These are phyloP conservation scores for Friedmanniomyces simplex DNA, from an alignment of 495 filamentous ascomycete species.

Conservation along the genomic window DNA sequence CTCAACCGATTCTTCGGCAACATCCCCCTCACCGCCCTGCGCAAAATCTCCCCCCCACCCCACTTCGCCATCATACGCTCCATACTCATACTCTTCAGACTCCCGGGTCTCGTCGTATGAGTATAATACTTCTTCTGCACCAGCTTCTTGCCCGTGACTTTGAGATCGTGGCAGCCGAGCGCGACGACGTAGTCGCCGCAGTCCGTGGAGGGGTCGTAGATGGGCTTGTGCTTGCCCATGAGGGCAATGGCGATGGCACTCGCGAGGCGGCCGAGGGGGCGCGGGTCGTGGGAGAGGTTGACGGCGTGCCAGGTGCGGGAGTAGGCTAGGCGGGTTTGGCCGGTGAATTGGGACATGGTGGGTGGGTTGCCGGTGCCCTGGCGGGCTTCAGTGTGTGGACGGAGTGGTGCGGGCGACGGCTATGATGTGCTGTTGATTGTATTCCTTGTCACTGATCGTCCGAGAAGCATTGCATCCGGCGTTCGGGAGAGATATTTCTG, in stretches of 20 bases:
- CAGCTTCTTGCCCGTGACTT: conserved; percentile 83
- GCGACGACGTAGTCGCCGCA: conserved; percentile 99
- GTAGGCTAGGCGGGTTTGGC: conserved; percentile 90
- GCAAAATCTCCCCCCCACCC: conserved; percentile 86
- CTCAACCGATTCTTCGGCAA: conserved; percentile 91
- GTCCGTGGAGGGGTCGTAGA: conserved; percentile 87
- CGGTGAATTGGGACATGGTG: conserved; percentile 21
- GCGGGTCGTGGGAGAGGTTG: conserved; percentile 52
- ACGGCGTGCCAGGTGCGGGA: conserved; percentile 86
- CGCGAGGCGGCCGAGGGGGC: conserved; percentile 76
- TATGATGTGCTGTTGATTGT: not conserved
- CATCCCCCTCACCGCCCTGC: conserved; percentile 91
- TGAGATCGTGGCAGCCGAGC: conserved; percentile 72
- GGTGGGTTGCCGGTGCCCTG: not conserved
- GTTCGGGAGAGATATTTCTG: too few relatives aligned
- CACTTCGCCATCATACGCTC: conserved; percentile 87
- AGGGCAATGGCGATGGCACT: conserved; percentile 81
- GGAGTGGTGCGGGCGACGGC: not conserved
- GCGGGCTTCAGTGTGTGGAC: not conserved
- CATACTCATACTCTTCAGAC: conserved; percentile 82
- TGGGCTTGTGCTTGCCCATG: conserved; percentile 99
- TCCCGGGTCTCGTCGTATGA: conserved; percentile 83
- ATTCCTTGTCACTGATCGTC: too few relatives aligned
- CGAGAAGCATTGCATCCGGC: too few relatives aligned
- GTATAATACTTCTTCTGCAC: conserved; percentile 90